A percentile compares a stretch with the other conserved stretches of the same genome.
Evolutionary conservation across 2,329 filamentous ascomycete species (phyloP).

Genomic region (Septoria linicola): DNA sequence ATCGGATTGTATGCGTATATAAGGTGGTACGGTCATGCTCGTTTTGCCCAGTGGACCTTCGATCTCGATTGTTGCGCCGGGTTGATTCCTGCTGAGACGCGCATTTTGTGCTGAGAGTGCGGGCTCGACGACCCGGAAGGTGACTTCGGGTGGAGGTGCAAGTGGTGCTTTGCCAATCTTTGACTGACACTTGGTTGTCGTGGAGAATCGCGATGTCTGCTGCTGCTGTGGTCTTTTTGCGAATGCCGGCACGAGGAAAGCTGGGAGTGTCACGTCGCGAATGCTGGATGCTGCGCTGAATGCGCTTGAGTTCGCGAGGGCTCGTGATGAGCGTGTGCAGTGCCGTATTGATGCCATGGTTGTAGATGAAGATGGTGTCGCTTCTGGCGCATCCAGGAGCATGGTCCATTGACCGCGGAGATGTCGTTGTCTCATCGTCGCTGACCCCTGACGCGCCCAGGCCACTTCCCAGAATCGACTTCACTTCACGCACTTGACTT

Average conservation of each 20-base stretch:
- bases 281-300: slow-evolving; percentile 16
- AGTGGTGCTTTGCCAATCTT: slow-evolving; percentile 84
- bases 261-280: slow-evolving; percentile 50
- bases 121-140: slow-evolving; percentile 62
- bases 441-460: neutral
- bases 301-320: slow-evolving; percentile 16
- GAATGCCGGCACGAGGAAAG: slow-evolving; percentile 73
- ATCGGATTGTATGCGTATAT: slow-evolving; percentile 70
- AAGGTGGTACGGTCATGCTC: slow-evolving; percentile 75
- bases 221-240: slow-evolving; percentile 41
- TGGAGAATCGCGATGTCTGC: slow-evolving; percentile 63
- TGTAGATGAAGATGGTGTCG: slow-evolving; percentile 3
- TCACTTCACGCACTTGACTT: neutral
- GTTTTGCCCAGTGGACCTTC: slow-evolving; percentile 80
- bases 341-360: slow-evolving; percentile 29
- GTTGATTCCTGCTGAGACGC: slow-evolving; percentile 58
- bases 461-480: neutral
- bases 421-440: neutral
- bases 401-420: slow-evolving; percentile 2
- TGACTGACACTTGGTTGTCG: slow-evolving; percentile 64
- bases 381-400: slow-evolving; percentile 6
- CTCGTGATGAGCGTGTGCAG: slow-evolving; percentile 30
- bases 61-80: slow-evolving; percentile 68
- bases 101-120: slow-evolving; percentile 58
- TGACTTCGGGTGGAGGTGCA: slow-evolving; percentile 79